Percentiles rank a stretch among this genome's conserved stretches.
These are phyloP conservation scores for Psophocarpus tetragonolobus DNA, from an alignment of 306 rosid genomes.

Conservation along the genomic window DNA sequence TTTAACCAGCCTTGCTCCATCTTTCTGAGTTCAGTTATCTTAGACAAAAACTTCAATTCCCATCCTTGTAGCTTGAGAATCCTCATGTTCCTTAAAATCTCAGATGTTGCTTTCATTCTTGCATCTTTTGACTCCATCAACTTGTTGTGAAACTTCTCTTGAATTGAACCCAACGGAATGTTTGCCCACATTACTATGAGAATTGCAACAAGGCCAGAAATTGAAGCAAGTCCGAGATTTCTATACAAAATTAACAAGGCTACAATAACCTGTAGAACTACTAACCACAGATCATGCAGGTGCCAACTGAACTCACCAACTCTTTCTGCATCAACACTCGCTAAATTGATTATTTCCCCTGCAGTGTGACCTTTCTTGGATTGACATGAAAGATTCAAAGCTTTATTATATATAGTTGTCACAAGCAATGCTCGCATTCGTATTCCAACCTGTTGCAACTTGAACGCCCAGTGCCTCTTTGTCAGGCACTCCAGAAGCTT, in stretches of 20 bases:
- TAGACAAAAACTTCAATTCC: constrained; percentile 46
- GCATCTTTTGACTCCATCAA: constrained; percentile 44
- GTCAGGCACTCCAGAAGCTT: constrained; percentile 19
- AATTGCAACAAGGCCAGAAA: constrained; percentile 31
- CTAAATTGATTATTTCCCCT: constrained; percentile 37
- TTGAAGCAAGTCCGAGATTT: constrained; percentile 36
- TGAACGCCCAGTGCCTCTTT: constrained; percentile 31
- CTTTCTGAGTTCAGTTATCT: constrained; percentile 24
- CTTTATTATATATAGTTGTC: constrained; percentile 19
- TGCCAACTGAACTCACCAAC: constrained; percentile 34
- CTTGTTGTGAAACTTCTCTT: constrained; percentile 38
- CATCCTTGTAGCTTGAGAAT: constrained; percentile 48
- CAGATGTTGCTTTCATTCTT: constrained; percentile 43
- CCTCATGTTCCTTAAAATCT: constrained; percentile 47
- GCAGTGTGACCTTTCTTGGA: constrained; percentile 26
- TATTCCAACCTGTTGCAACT: constrained; percentile 27
- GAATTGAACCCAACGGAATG: constrained; percentile 37
- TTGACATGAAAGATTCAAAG: constrained; percentile 27
- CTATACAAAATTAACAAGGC: constrained; percentile 35
- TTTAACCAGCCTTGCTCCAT: constrained; percentile 35
- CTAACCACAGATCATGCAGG: constrained; percentile 30
- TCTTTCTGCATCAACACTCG: constrained; percentile 32
- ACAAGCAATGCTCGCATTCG: constrained; percentile 22
- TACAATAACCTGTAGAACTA: constrained; percentile 6
- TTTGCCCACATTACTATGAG: constrained; percentile 36